phyloP scores from a whole-genome alignment of 345 rosid species.

The Aquilaria sinensis region DNA sequence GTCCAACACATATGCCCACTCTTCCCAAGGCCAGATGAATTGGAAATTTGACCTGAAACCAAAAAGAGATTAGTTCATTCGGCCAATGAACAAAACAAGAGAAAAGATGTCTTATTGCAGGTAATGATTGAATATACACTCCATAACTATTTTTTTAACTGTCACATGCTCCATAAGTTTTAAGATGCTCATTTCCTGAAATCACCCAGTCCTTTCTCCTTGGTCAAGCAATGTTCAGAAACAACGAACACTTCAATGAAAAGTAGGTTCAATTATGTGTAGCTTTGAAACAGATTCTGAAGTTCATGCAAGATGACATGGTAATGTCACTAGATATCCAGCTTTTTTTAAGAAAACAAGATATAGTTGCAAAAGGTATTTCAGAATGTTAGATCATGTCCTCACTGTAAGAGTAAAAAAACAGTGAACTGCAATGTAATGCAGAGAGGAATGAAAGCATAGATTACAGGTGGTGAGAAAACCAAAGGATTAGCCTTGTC shows the following conservation, averaged over 20 bases:
- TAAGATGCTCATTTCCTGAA: too few species aligned
- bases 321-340: neutral
- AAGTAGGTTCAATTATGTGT: too few species aligned
- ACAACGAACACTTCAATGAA: too few species aligned
- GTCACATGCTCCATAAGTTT: too few species aligned
- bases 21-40: slow-evolving; percentile 99
- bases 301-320: neutral
- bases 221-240: too few species aligned
- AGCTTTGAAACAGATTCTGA: neutral
- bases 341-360: neutral
- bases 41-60: slow-evolving; percentile 87
- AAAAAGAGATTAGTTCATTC: slow-evolving; percentile 10
- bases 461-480: slow-evolving; percentile 97
- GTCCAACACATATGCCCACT: slow-evolving; percentile 94
- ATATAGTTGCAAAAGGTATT: neutral
- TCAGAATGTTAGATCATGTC: too few species aligned
- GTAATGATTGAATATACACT: too few species aligned
- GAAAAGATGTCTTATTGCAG: neutral
- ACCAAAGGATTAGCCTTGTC: slow-evolving; percentile 91
- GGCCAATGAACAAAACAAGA: slow-evolving; percentile 2
- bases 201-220: too few species aligned
- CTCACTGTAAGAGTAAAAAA: neutral
- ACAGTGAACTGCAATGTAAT: too few species aligned
- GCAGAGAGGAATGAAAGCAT: neutral
- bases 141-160: too few species aligned